phyloP scores from a whole-genome alignment of 1,284 basidiomycete genomes.

The Rhodotorula mucilaginosa region DNA sequence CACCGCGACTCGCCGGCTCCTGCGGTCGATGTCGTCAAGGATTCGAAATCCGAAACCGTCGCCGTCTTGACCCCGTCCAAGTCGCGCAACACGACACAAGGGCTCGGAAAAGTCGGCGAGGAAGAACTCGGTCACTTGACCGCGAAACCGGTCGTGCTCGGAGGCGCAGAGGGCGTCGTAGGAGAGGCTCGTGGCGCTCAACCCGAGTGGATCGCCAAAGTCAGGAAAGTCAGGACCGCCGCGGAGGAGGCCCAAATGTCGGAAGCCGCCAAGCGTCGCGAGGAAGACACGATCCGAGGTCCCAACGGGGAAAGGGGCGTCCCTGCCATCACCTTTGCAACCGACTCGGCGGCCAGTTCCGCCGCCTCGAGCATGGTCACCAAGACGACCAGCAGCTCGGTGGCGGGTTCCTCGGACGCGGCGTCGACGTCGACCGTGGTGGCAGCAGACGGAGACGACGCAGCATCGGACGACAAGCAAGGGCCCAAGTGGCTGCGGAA shows the following conservation, averaged over 20 bases:
- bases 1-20: slow-evolving; percentile 12
- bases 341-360: neutral
- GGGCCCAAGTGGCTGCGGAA: slow-evolving; percentile 13
- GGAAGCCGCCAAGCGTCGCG: neutral
- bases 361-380: neutral
- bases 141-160: slow-evolving; percentile 1
- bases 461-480: slow-evolving; percentile 16
- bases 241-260: neutral
- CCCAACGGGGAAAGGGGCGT: neutral
- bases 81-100: neutral
- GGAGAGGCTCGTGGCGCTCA: slow-evolving; percentile 20
- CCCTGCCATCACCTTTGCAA: neutral
- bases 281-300: neutral
- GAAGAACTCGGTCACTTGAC: slow-evolving; percentile 11
- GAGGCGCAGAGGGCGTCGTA: slow-evolving; percentile 24
- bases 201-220: slow-evolving; percentile 29
- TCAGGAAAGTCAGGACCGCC: neutral
- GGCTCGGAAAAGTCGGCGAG: slow-evolving; percentile 3
- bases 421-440: no score
- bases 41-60: slow-evolving; percentile 11
- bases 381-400: neutral
- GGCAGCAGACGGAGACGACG: neutral
- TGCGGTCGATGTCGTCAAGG: neutral
- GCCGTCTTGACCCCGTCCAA: slow-evolving; percentile 1
- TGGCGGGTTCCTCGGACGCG: neutral